These are phyloP conservation scores for Kodamaea sagamina DNA, from an alignment of 805 yeast genomes.

Conservation along the genomic window DNA sequence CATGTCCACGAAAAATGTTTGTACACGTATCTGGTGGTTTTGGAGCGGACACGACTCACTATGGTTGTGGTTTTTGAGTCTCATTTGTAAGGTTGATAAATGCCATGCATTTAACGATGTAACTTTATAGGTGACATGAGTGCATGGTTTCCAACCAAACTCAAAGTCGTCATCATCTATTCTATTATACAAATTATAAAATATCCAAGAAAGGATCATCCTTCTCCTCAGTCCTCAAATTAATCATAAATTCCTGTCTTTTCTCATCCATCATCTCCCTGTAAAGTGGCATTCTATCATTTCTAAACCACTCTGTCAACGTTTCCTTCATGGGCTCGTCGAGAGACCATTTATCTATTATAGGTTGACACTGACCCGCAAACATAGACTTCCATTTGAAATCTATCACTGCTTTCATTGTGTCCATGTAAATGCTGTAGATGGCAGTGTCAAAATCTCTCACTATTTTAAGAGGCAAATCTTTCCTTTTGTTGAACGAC, in stretches of 20 bases:
- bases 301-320: conserved; percentile 24
- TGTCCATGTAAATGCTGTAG: conserved; percentile 19
- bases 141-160: background rate
- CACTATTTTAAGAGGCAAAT: conserved; percentile 9
- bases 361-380: conserved; percentile 31
- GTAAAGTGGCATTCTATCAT: conserved; percentile 23
- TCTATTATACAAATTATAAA: conserved; percentile 19
- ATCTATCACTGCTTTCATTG: conserved; percentile 30
- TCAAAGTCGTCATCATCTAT: background rate
- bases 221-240: conserved; percentile 25
- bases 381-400: conserved; percentile 28
- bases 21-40: conserved; percentile 10
- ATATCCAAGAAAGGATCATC: conserved; percentile 37
- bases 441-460: conserved; percentile 13
- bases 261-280: conserved; percentile 24
- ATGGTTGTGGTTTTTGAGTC: background rate
- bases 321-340: conserved; percentile 29
- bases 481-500: conserved; percentile 22
- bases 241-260: conserved; percentile 26
- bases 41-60: conserved; percentile 5
- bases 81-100: too few species aligned
- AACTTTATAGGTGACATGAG: too few species aligned
- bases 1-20: conserved; percentile 4
- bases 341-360: conserved; percentile 41
- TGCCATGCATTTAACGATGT: too few species aligned